Evolutionary conservation across 805 yeast species (phyloP).

Genomic region (Henningerozyma blattae): DNA sequence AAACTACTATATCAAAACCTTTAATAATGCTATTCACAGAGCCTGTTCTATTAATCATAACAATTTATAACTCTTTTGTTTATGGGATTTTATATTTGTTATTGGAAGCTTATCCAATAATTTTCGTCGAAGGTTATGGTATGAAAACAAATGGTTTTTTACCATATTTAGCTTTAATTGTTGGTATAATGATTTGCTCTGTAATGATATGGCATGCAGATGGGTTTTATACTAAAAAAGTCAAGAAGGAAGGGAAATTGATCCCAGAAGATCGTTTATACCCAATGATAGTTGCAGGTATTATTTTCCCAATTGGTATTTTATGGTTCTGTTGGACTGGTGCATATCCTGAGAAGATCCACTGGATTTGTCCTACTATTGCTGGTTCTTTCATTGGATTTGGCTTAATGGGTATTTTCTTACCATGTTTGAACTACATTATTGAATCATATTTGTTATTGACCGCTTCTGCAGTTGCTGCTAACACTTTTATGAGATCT

Average conservation of each 20-base stretch:
- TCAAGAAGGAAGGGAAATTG: constrained; percentile 40
- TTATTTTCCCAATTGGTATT: constrained; percentile 65
- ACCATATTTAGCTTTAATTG: constrained; percentile 66
- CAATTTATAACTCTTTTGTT: constrained; percentile 66
- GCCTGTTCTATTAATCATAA: constrained; percentile 57
- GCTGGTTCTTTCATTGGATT: constrained; percentile 55
- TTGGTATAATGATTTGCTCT: constrained; percentile 59
- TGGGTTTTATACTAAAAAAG: constrained; percentile 33
- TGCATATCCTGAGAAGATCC: constrained; percentile 52
- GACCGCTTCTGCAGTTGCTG: constrained; percentile 75
- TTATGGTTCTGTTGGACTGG: constrained; percentile 89
- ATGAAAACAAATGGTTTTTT: constrained; percentile 42
- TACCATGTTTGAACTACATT: constrained; percentile 59
- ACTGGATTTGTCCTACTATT: constrained; percentile 69
- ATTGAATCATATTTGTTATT: constrained; percentile 56
- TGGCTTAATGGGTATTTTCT: constrained; percentile 57
- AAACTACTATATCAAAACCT: constrained; percentile 58
- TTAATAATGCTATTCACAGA: constrained; percentile 53
- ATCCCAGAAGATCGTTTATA: constrained; percentile 74
- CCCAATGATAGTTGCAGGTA: constrained; percentile 60
- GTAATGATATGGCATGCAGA: constrained; percentile 40
- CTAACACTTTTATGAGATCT: constrained; percentile 58
- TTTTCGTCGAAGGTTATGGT: constrained; percentile 50
- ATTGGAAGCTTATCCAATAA: constrained; percentile 64
- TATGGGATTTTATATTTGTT: constrained; percentile 70